These are phyloP conservation scores for Keithomyces neogunnii DNA, from an alignment of 2,329 filamentous ascomycete species.

Conservation along the genomic window DNA sequence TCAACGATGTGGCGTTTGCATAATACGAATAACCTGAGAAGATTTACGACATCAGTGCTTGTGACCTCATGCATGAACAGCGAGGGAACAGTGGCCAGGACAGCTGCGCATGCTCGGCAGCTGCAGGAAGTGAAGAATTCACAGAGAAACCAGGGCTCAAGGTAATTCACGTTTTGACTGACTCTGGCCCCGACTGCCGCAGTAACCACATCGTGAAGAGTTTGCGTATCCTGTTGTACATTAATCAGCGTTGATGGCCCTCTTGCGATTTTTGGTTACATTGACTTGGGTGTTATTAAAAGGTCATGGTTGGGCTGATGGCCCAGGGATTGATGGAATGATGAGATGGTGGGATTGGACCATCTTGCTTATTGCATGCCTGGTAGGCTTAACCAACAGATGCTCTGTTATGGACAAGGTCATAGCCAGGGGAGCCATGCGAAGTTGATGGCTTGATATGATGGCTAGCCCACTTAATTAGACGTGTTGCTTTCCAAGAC, in stretches of 20 bases:
- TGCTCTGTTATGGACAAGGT: too few relatives aligned
- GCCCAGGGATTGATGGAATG: too few relatives aligned
- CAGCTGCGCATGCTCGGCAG: not conserved
- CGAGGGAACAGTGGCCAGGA: too few relatives aligned
- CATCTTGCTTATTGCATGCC: not conserved
- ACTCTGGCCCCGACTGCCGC: conserved; percentile 37
- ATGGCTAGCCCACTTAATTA: too few relatives aligned
- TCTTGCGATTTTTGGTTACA: not conserved
- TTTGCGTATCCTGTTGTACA: conserved; percentile 37
- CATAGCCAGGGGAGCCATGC: too few relatives aligned
- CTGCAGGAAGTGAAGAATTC: not conserved
- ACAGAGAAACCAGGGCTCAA: not conserved
- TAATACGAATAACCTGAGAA: conserved; percentile 64
- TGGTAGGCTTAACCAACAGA: too few relatives aligned
- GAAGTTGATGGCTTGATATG: too few relatives aligned
- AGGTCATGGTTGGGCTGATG: not conserved
- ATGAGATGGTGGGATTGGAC: too few relatives aligned
- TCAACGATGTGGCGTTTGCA: conserved; percentile 51
- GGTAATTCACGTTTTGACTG: conserved; percentile 37
- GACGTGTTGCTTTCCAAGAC: too few relatives aligned
- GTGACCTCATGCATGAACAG: not conserved
- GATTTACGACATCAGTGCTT: conserved; percentile 16
- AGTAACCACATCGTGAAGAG: conserved; percentile 46
- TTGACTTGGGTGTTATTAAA: not conserved
- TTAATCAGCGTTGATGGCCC: not conserved